Conservation (phyloP, 2,329 filamentous ascomycete genomes). For the Aspergillus chevalieri region DNA sequence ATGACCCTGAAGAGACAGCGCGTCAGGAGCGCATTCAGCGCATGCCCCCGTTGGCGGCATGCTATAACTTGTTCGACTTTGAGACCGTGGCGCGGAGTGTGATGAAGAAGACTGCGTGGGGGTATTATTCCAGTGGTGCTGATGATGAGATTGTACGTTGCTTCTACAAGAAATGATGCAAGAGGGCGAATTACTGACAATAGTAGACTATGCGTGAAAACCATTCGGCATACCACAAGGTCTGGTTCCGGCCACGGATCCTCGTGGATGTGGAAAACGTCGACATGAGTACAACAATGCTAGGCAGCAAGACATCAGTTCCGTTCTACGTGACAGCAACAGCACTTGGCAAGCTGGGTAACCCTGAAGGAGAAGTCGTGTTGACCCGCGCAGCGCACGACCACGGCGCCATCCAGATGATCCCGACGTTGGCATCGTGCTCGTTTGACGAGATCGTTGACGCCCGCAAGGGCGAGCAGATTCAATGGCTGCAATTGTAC, state of each 20-base stretch:
- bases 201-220: conserved; percentile 85
- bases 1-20: conserved; percentile 65
- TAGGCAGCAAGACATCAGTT: conserved; percentile 74
- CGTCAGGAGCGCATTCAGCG: conserved; percentile 66
- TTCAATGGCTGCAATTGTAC: conserved; percentile 96
- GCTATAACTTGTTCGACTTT: conserved; percentile 93
- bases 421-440: conserved; percentile 91
- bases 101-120: conserved; percentile 97
- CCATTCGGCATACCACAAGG: conserved; percentile 91
- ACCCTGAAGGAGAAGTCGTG: conserved; percentile 89
- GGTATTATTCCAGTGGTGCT: conserved; percentile 91
- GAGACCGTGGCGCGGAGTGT: conserved; percentile 82
- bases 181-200: background rate
- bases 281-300: conserved; percentile 86
- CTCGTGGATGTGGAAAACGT: conserved; percentile 85
- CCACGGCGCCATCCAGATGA: conserved; percentile 96
- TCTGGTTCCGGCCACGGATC: conserved; percentile 89
- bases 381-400: conserved; percentile 76
- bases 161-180: background rate
- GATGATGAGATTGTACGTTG: conserved; percentile 73
- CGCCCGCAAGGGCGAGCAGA: conserved; percentile 69
- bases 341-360: conserved; percentile 86
- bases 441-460: conserved; percentile 97
- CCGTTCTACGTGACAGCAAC: conserved; percentile 97
- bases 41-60: conserved; percentile 78